phyloP scores from a whole-genome alignment of 2,329 filamentous ascomycete genomes.

The Fonsecaea multimorphosa region DNA sequence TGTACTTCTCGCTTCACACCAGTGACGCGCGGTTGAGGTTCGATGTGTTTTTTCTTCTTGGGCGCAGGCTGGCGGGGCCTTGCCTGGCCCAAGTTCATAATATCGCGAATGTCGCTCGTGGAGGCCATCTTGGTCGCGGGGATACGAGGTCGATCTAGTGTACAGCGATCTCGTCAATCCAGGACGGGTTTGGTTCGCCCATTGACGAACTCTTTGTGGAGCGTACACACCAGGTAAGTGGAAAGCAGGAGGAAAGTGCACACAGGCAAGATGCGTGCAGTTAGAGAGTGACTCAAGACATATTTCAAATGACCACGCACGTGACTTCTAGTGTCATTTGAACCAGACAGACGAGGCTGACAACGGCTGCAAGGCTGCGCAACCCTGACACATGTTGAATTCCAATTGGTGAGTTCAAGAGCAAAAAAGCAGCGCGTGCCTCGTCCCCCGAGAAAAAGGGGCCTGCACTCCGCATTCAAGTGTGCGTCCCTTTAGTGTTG shows the following conservation, averaged over 20 bases:
- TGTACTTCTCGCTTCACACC: conserved; percentile 59
- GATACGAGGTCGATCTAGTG: background rate
- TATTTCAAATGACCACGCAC: background rate
- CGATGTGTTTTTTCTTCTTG: conserved; percentile 75
- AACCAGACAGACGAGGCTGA: background rate
- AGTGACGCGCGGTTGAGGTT: conserved; percentile 50
- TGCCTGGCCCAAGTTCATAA: conserved; percentile 76
- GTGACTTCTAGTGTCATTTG: background rate
- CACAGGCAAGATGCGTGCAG: no score
- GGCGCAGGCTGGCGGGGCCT: conserved; percentile 62
- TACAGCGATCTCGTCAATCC: background rate
- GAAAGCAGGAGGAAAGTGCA: background rate
- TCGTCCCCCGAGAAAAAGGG: background rate
- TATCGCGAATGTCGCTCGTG: conserved; percentile 83
- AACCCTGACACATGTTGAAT: background rate
- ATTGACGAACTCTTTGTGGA: background rate
- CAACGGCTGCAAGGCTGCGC: background rate
- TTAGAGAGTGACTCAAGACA: background rate
- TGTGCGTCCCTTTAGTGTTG: background rate
- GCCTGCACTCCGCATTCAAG: background rate
- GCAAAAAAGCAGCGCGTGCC: background rate
- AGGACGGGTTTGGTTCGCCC: background rate
- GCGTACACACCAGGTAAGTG: background rate
- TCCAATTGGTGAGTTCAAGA: background rate
- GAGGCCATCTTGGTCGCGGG: conserved; percentile 61